Conservation (phyloP, 164 flowering plant genomes). For the Warburgia ugandensis region DNA sequence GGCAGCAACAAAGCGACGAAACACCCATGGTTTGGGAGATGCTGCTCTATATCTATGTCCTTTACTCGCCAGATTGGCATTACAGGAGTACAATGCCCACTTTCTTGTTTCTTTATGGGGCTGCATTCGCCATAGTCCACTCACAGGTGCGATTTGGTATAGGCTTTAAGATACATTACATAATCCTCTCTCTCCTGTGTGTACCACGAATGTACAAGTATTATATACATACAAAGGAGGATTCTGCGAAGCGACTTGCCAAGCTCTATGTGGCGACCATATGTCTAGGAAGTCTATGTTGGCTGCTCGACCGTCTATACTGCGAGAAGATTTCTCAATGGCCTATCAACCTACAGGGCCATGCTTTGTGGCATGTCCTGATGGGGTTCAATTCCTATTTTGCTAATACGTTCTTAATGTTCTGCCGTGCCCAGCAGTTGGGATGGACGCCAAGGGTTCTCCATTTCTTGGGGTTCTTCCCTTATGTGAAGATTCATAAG, state of each 20-base stretch:
- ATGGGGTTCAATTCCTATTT: slow-evolving; percentile 78
- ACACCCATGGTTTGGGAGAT: slow-evolving; percentile 87
- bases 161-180: slow-evolving; percentile 67
- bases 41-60: slow-evolving; percentile 72
- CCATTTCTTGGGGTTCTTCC: slow-evolving; percentile 45
- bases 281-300: slow-evolving; percentile 39
- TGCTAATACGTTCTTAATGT: slow-evolving; percentile 81
- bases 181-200: slow-evolving; percentile 58
- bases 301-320: slow-evolving; percentile 54
- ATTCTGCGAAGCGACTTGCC: slow-evolving; percentile 55
- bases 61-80: slow-evolving; percentile 88
- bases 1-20: slow-evolving; percentile 48
- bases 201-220: slow-evolving; percentile 84
- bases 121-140: slow-evolving; percentile 52
- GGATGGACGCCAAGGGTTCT: slow-evolving; percentile 57
- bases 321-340: slow-evolving; percentile 41
- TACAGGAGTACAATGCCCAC: slow-evolving; percentile 84
- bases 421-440: slow-evolving; percentile 70
- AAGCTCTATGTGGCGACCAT: slow-evolving; percentile 49
- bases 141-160: slow-evolving; percentile 43
- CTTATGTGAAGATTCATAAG: slow-evolving; percentile 70
- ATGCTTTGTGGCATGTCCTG: slow-evolving; percentile 71
- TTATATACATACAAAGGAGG: slow-evolving; percentile 56
- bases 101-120: slow-evolving; percentile 69
- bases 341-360: slow-evolving; percentile 69